Evolutionary conservation across 768 basidiomycete species (phyloP), one percentile per base, ranked within the genome.

Genomic region (Russula abietina): DNA sequence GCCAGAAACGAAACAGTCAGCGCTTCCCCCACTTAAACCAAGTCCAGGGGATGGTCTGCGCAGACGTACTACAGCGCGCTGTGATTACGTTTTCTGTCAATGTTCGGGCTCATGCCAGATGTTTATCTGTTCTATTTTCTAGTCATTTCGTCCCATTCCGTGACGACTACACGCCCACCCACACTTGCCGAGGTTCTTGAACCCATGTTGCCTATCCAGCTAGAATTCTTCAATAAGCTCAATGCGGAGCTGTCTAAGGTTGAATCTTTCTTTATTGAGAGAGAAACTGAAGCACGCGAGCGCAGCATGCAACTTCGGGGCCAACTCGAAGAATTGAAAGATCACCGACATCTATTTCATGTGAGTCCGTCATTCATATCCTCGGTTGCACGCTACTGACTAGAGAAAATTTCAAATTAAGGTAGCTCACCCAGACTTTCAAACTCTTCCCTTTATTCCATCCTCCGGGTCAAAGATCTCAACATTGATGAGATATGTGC

Each of bases 231-330:
- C 63, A 79, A 83, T 2, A 77, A 84, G 26, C 78, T 98, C 8
- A 90, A 97, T 67, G 71, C 71, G 0, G 87, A 99, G 71, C 77
- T 98, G 2, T 84, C 87, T 24, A 97, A 96, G 72, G 84, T 98
- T 14, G 90, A 91, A 62, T 74, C 76, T 0, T 99, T 99, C 73
- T 98, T 91, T 71, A 69, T 81, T 6, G 83, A 82, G 28, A 80
- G 86, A 32, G 93, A 85, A 74, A 79, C 78, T 51, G 85, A 81
- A 74, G 86, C 82, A 83, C 74, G 74, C 5, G 72, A 70, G 2
- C 80, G 78, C 28, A 77, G 78, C 17, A 70, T 50, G 55, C 26
- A 67, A 68, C 71, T 73, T 38, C 17, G 56, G 62, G 30, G 45
- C 32, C 58, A 61, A 59, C 61, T 69, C 19, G 55, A 55, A 24